Evolutionary conservation across 1,139 yeast genomes (phyloP).

Genomic region (Candida tetrigidarum): DNA sequence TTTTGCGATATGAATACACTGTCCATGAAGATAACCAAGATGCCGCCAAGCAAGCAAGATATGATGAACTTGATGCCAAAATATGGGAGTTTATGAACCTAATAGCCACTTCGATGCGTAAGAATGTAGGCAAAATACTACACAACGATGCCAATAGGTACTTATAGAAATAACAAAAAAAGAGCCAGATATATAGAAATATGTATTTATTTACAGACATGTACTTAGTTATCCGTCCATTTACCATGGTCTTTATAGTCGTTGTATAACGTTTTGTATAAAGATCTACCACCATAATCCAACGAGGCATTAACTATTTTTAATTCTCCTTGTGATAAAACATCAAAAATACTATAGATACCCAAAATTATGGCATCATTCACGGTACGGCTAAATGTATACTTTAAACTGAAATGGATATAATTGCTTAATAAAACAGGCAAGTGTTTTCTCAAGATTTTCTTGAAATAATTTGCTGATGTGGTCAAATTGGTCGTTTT

Average conservation of each 20-base stretch:
- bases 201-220: slow-evolving; percentile 13
- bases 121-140: slow-evolving; percentile 34
- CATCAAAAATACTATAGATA: slow-evolving; percentile 66
- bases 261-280: slow-evolving; percentile 67
- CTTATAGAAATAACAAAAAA: slow-evolving; percentile 15
- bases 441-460: slow-evolving; percentile 62
- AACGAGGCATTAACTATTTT: slow-evolving; percentile 67
- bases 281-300: slow-evolving; percentile 71
- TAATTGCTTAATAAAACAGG: slow-evolving; percentile 65
- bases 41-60: slow-evolving; percentile 12
- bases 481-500: slow-evolving; percentile 50
- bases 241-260: slow-evolving; percentile 81
- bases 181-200: slow-evolving; percentile 7
- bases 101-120: slow-evolving; percentile 23
- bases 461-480: slow-evolving; percentile 56
- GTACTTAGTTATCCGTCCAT: slow-evolving; percentile 64
- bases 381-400: slow-evolving; percentile 49
- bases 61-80: slow-evolving; percentile 33
- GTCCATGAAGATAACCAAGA: slow-evolving; percentile 22
- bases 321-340: slow-evolving; percentile 69
- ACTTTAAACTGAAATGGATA: slow-evolving; percentile 53
- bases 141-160: slow-evolving; percentile 35
- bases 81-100: slow-evolving; percentile 42
- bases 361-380: slow-evolving; percentile 60
- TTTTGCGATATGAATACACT: slow-evolving; percentile 57